Evolutionary conservation across 2,329 filamentous ascomycete genomes (phyloP).

Genomic region (Colletotrichum siamense): DNA sequence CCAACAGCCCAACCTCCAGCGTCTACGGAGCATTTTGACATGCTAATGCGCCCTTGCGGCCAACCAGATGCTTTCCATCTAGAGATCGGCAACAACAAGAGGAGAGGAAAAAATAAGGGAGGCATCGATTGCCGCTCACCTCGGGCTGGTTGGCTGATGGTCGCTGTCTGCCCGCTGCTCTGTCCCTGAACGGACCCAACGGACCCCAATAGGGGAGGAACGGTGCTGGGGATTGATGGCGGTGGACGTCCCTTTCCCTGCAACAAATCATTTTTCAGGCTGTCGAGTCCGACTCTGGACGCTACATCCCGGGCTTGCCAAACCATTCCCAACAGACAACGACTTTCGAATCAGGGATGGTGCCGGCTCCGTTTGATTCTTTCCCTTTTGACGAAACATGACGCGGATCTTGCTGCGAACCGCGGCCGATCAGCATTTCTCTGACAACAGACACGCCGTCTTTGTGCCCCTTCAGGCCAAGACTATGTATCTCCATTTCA

Average conservation of each 20-base stretch:
- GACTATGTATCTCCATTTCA: neutral
- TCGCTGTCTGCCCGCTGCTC: neutral
- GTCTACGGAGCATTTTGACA: neutral
- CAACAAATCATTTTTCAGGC: neutral
- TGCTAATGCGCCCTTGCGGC: neutral
- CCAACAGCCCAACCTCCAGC: neutral
- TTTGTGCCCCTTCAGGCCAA: neutral
- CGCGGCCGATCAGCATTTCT: slow-evolving; percentile 16
- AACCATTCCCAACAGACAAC: neutral
- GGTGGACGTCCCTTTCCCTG: neutral
- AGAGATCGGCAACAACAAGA: neutral
- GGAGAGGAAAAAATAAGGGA: neutral
- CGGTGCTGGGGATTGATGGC: neutral
- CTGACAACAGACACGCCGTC: neutral
- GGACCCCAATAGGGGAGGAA: neutral
- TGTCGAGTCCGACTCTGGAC: neutral
- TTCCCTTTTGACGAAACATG: slow-evolving; percentile 6
- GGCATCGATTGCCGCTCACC: neutral
- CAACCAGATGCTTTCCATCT: neutral
- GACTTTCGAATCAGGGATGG: neutral
- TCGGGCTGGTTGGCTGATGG: neutral
- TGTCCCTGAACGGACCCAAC: neutral
- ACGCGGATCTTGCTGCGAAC: slow-evolving; percentile 13
- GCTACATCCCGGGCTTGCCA: neutral
- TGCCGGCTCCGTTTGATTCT: slow-evolving; percentile 4